A percentile compares a stretch with the other conserved stretches of the same genome.
Conservation (phyloP, 306 rosid species). For the Cicer pinnatifidum region DNA sequence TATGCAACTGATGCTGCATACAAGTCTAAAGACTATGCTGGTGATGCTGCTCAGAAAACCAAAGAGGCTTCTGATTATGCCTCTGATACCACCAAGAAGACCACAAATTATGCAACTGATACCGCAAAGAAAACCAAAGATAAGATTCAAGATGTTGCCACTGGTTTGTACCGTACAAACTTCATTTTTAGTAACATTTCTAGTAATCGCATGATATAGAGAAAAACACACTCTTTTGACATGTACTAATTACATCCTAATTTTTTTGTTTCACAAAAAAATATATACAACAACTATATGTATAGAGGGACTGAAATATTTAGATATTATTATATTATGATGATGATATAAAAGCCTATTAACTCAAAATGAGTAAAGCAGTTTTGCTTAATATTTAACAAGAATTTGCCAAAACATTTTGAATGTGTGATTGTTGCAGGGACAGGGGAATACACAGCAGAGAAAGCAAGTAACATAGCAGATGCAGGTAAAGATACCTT, state of each 20-base stretch:
- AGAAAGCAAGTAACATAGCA: slow-evolving; percentile 44
- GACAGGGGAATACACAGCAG: slow-evolving; percentile 54
- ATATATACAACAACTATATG: neutral
- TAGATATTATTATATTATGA: neutral
- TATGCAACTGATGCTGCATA: slow-evolving; percentile 10
- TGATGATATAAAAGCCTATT: neutral
- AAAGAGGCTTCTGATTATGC: neutral
- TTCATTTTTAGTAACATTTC: neutral
- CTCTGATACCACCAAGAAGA: neutral
- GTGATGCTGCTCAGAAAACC: slow-evolving; percentile 24
- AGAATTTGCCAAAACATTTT: neutral
- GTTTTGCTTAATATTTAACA: neutral
- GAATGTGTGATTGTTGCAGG: slow-evolving; percentile 45
- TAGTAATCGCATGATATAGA: neutral
- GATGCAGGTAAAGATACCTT: slow-evolving; percentile 48
- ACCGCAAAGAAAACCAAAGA: slow-evolving; percentile 38
- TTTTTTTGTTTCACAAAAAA: neutral
- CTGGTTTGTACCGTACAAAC: slow-evolving; percentile 53
- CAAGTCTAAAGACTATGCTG: slow-evolving; percentile 8
- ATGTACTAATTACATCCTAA: neutral
- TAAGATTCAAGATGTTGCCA: slow-evolving; percentile 48
- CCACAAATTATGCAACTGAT: slow-evolving; percentile 14
- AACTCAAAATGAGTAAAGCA: neutral
- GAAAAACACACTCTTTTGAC: neutral
- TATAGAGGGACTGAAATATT: no score